phyloP scores from a whole-genome alignment of 805 yeast genomes.

The Ogataea pilisensis region DNA sequence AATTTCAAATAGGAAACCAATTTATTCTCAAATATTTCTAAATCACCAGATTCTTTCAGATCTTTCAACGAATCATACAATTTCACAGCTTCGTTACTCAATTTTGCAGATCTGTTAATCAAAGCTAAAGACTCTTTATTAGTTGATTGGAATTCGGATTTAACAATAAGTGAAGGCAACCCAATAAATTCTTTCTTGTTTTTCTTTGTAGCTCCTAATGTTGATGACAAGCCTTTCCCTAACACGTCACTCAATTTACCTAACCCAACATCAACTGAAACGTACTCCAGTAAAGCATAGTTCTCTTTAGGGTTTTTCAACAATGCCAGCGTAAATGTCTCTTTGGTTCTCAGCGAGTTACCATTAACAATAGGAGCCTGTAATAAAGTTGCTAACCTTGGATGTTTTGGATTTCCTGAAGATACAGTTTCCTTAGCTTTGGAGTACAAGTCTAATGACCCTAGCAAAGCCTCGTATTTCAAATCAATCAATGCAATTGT shows the following conservation, averaged over 20 bases:
- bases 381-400: constrained; percentile 29
- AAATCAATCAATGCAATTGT: constrained; percentile 42
- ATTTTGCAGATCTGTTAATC: constrained; percentile 16
- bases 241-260: constrained; percentile 66
- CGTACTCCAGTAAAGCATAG: constrained; percentile 39
- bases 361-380: constrained; percentile 38
- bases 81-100: constrained; percentile 24
- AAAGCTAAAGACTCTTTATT: constrained; percentile 22
- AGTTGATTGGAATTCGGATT: constrained; percentile 16
- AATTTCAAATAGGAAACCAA: constrained; percentile 30
- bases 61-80: constrained; percentile 26
- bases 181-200: constrained; percentile 22
- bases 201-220: neutral
- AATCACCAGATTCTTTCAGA: constrained; percentile 21
- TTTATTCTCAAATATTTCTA: constrained; percentile 27
- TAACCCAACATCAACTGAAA: constrained; percentile 57
- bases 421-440: constrained; percentile 22
- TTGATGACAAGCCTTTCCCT: constrained; percentile 49
- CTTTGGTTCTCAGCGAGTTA: constrained; percentile 35
- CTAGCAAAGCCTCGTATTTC: constrained; percentile 37
- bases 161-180: constrained; percentile 19
- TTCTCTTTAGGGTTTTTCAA: constrained; percentile 40
- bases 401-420: constrained; percentile 11
- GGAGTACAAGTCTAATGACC: constrained; percentile 27
- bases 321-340: constrained; percentile 40